Evolutionary conservation across 805 yeast genomes (phyloP), one percentile per base, ranked within the genome.

Genomic region (Saturnispora mendoncae): DNA sequence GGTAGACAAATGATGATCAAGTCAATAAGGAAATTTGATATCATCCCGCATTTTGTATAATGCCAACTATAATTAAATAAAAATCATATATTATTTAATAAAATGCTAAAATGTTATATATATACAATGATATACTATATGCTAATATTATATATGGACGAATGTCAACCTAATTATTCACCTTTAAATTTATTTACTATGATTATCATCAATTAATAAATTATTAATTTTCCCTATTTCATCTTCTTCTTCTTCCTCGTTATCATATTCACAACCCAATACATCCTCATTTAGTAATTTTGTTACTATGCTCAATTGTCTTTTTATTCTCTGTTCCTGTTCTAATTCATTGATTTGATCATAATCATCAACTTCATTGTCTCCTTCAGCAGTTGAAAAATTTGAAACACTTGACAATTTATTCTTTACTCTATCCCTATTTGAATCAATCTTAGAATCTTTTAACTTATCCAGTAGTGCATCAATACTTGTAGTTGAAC

Each of bases 381-480:
- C 38, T 26, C 17, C 35, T 5, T 30, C 34, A 32, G 21, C 19
- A 17, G 18, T 32, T 4, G 33, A 25, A 34, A 19, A 21, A 12
- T 29, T 28, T 4, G n/a, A 14, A 18, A 33, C 27, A 39, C 24
- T 35, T 15, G 15, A 33, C 7, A 38, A 23, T 23, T 33, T 33
- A 28, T 32, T 29, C n/a, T 26, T 25, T 3, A 24, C 38, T 12
- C 24, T 29, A 14, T 35, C 31, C 15, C 20, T 12, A 31, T 37
- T 20, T 33, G 41, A 24, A 23, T 39, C 42, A 28, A 35, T n/a
- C 25, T 43, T 38, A 9, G 46, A 50, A 9, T 46, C 46, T 28
- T 52, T 47, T 18, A 58, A 36, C 33, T 46, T 48, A 14, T 43
- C 54, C 24, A 60, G 58, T 38, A 58, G 48, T 18, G 51, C 36